Conservation (phyloP, 306 rosid species). For the Rosa rugosa region DNA sequence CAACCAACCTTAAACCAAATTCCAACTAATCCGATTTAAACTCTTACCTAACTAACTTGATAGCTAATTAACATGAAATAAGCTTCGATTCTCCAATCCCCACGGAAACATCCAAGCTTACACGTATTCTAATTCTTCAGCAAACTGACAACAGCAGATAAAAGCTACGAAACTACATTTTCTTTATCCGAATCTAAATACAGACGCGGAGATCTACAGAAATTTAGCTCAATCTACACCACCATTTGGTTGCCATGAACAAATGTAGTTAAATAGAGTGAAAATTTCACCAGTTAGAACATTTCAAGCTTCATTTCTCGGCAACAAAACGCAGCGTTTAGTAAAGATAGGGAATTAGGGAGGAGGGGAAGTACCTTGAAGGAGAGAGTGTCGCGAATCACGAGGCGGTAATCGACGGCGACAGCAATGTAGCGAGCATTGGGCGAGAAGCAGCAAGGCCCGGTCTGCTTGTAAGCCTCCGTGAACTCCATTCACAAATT, state of each 20-base stretch:
- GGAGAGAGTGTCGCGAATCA: slow-evolving; percentile 87
- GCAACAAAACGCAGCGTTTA: slow-evolving; percentile 1
- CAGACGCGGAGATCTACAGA: not conserved
- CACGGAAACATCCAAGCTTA: not conserved
- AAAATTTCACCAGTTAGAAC: not conserved
- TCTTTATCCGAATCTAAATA: not conserved
- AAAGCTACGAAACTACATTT: not conserved
- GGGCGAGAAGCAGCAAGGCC: slow-evolving; percentile 95
- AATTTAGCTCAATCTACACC: not conserved
- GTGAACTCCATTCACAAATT: slow-evolving; percentile 80
- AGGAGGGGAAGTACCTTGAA: slow-evolving; percentile 51
- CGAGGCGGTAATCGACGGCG: slow-evolving; percentile 96
- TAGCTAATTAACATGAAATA: not conserved
- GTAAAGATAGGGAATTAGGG: not conserved
- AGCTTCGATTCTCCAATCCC: not conserved
- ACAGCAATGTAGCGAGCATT: slow-evolving; percentile 85
- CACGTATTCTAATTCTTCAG: not conserved
- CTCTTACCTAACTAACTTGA: not conserved
- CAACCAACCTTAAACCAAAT: not conserved
- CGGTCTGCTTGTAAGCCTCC: slow-evolving; percentile 86
- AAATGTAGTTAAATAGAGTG: not conserved
- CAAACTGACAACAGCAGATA: not conserved
- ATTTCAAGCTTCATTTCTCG: not conserved
- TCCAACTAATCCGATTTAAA: not conserved
- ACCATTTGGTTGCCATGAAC: not conserved